Evolutionary conservation across 352 stramenopile species (phyloP), one percentile per base, ranked within the genome.

Genomic region (Plasmopara muralis): DNA sequence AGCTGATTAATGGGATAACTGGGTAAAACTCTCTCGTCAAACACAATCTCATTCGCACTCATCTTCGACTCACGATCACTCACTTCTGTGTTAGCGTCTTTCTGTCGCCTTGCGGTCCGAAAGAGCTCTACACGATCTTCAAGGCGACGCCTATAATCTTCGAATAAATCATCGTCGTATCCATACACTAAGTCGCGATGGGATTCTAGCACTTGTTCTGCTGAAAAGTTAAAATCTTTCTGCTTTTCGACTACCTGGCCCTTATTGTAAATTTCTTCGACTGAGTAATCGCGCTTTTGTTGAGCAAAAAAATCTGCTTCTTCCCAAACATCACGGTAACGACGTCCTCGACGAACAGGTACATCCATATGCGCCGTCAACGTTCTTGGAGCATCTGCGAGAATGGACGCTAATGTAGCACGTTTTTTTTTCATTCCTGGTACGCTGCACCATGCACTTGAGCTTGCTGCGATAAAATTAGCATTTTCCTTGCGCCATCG

Each of bases 81-180:
- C 29, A 46, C 18, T 31, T 57, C 55, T 33, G 28, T 16, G 35
- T 25, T 56, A 6, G 20, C 14, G 18, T 15, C 34, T 60, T 66
- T 44, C 38, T 61, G 58, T 18, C 56, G 60, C 62, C 51, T 64
- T 14, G 48, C n/a, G 1, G 48, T 53, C 14, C 61, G 39, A 12
- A 35, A 63, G 9, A 38, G 33, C 40, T 73, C 63, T n/a, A 55
- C 55, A 46, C 60, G 51, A 47, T 53, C 47, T 53, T 85, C 68
- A 9, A 92, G 48, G 6, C 55, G 68, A 25, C 15, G 34, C 1
- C 72, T 62, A 34, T 83, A 90, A 0, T 67, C 54, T n/a, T 68
- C 41, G 52, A 87, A 94, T 43, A 77, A 49, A 33, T 83, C 70
- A 40, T 92, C 83, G 47, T 94, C 73, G 50, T 91, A 94, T 46